Evolutionary conservation across 2,329 filamentous ascomycete genomes (phyloP).

Genomic region (Rutstroemia sp.): DNA sequence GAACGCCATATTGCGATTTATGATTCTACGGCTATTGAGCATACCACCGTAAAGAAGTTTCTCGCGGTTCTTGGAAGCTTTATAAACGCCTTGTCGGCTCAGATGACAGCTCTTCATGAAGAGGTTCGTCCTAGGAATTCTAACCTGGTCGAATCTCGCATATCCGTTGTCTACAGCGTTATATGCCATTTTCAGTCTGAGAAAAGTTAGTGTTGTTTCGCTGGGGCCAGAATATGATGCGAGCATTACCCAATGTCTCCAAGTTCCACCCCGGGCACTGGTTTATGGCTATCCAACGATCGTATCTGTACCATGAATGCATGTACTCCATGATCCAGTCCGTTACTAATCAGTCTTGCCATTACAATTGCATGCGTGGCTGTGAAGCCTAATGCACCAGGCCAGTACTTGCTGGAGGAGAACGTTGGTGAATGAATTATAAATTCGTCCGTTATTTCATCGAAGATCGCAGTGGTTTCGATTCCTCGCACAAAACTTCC

Average conservation of each 20-base stretch:
- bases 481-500: constrained; percentile 28
- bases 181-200: constrained; percentile 24
- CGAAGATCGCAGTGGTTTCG: constrained; percentile 30
- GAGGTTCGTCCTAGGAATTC: constrained; percentile 30
- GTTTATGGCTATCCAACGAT: neutral
- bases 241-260: neutral
- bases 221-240: neutral
- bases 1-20: constrained; percentile 25
- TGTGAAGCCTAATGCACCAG: constrained; percentile 22
- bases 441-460: constrained; percentile 26
- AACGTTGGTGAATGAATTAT: constrained; percentile 27
- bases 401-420: constrained; percentile 29
- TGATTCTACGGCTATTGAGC: constrained; percentile 28
- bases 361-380: constrained; percentile 28
- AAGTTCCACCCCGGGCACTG: neutral
- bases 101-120: constrained; percentile 27
- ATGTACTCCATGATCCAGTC: neutral
- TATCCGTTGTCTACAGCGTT: constrained; percentile 31
- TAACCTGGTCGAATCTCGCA: constrained; percentile 28
- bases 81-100: constrained; percentile 27
- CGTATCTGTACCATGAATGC: neutral
- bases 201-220: constrained; percentile 7
- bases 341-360: constrained; percentile 25
- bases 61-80: constrained; percentile 24
- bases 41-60: constrained; percentile 27